A percentile compares a stretch with the other conserved stretches of the same genome.
Evolutionary conservation across 2,329 filamentous ascomycete genomes (phyloP).

Genomic region (Dactylellina sp.): DNA sequence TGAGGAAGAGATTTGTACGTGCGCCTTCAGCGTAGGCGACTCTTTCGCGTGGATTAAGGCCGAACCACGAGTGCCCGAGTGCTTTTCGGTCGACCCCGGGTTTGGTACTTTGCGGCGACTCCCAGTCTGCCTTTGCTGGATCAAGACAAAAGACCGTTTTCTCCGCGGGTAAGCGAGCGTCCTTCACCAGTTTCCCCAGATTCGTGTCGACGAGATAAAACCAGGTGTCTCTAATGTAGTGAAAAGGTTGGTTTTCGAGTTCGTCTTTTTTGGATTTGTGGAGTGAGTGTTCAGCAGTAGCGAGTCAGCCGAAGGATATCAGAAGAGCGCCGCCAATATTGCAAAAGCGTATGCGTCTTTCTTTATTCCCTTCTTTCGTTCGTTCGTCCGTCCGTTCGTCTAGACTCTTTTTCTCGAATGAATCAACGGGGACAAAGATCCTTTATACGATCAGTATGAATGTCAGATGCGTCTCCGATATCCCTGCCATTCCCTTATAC

Average conservation of each 20-base stretch:
- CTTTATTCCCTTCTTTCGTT: too few species aligned
- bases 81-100: too few species aligned
- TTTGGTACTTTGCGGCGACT: too few species aligned
- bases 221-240: neutral
- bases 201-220: neutral
- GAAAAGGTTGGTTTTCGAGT: too few species aligned
- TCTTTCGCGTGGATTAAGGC: slow-evolving; percentile 2
- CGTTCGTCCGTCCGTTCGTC: too few species aligned
- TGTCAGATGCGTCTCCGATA: slow-evolving; percentile 6
- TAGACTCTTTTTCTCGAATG: too few species aligned
- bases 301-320: too few species aligned
- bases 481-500: slow-evolving; percentile 11
- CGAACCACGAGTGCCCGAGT: neutral
- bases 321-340: too few species aligned
- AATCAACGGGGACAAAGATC: neutral
- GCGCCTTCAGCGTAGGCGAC: neutral
- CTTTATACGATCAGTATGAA: slow-evolving; percentile 13
- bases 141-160: neutral
- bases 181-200: slow-evolving; percentile 3
- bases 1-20: neutral
- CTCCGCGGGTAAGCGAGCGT: slow-evolving; percentile 7
- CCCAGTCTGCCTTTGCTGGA: too few species aligned
- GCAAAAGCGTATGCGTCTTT: too few species aligned
- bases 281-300: neutral
- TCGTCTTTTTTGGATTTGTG: too few species aligned